Base-by-base conservation (phyloP, 2,329 filamentous ascomycete species). In the Colletotrichum endophyticum region DNA sequence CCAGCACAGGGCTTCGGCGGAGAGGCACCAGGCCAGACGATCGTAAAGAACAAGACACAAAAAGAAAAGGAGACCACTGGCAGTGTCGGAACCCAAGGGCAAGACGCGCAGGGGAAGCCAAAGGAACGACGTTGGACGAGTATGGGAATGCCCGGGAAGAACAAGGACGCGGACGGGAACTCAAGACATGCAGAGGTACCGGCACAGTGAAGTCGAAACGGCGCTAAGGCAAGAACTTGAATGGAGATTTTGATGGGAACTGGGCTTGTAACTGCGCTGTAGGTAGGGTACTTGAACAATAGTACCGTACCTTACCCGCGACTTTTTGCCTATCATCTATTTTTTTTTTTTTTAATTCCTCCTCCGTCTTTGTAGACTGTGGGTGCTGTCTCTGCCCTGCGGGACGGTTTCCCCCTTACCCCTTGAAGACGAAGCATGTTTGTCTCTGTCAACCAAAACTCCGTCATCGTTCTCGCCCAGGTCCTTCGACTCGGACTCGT, bases 201-300 rank as follows among this genome's bases (percentile, higher is more conserved):
- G 57, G 49, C 70, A 68, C 70, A 72, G 63, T 44, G 36, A 30
- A 67, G 73, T 68, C 73, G 70, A 73, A 67, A 75, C 63, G 63
- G 56, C 73, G 70, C 73, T 75, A 73, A 36, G 36, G 53, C 73
- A 63, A 61, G 30, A 62, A n/a, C 44, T 49, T 49, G 44, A 22
- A 75, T 72, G 63, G 72, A 67, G 72, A 75, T 72, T 62, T 62
- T 39, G 73, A 72, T 53, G 69, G 62, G 66, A 67, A 56, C n/a
- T 49, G 16, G 39, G 16, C 19, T 11, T 44, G 39, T 44, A 44
- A n/a, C 39, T 44, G 16, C 39, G 39, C 39, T 44, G 39, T 44
- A 44, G 39, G 39, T n/a, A 44, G 16, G 39, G 39, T 11, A 44
- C 39, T 44, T 44, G 0, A 44, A 44, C 44, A 49, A 49, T n/a